Conservation (phyloP, 1,284 basidiomycete species). For the Tremellales sp. region DNA sequence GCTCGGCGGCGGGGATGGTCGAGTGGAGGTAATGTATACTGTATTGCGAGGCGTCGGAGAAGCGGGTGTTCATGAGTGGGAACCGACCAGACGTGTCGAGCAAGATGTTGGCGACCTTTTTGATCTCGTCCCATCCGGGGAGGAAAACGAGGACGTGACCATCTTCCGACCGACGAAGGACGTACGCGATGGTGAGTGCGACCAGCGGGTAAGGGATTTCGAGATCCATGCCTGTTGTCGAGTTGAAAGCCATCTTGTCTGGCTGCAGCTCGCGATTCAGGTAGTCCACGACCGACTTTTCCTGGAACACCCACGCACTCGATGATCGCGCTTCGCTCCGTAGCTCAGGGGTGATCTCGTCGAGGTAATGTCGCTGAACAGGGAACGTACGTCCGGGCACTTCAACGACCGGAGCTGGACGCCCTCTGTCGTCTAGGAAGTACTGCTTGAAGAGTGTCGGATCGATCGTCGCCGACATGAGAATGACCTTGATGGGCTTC, state of each 20-base stretch:
- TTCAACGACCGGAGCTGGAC: slow-evolving; percentile 70
- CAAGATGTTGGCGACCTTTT: slow-evolving; percentile 67
- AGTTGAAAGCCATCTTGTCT: slow-evolving; percentile 28
- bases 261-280: slow-evolving; percentile 65
- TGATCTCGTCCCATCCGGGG: slow-evolving; percentile 70
- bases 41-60: slow-evolving; percentile 60
- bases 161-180: slow-evolving; percentile 67
- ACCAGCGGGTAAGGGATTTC: slow-evolving; percentile 81
- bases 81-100: slow-evolving; percentile 49
- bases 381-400: slow-evolving; percentile 92
- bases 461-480: slow-evolving; percentile 97
- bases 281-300: slow-evolving; percentile 71
- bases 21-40: slow-evolving; percentile 89
- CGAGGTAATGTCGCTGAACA: slow-evolving; percentile 74
- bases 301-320: slow-evolving; percentile 66
- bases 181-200: slow-evolving; percentile 75
- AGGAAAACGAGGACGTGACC: slow-evolving; percentile 86
- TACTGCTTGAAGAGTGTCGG: slow-evolving; percentile 83
- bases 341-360: slow-evolving; percentile 66
- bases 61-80: slow-evolving; percentile 60
- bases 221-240: slow-evolving; percentile 54
- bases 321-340: slow-evolving; percentile 38
- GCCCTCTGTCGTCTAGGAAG: slow-evolving; percentile 62
- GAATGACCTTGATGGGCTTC: slow-evolving; percentile 77
- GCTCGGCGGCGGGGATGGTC: slow-evolving; percentile 80